A percentile compares a stretch with the other conserved stretches of the same genome.
Evolutionary conservation across 2,329 filamentous ascomycete species (phyloP).

Genomic region (Penicillium concentricum): DNA sequence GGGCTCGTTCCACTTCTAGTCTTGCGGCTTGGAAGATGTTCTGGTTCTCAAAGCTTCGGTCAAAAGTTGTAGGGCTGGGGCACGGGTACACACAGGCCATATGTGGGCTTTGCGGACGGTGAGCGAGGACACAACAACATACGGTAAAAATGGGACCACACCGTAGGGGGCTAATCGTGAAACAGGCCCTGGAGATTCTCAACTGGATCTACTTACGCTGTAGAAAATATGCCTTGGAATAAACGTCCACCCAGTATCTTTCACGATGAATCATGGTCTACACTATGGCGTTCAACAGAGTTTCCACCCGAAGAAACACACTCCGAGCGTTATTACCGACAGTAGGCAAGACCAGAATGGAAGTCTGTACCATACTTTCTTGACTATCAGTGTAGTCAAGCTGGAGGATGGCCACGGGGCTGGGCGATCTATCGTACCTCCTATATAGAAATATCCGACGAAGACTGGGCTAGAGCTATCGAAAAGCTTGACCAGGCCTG

Average conservation of each 20-base stretch:
- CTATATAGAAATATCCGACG: background rate
- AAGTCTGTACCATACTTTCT: background rate
- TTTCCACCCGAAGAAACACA: background rate
- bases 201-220: background rate
- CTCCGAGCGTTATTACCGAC: background rate
- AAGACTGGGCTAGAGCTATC: slow-evolving; percentile 2
- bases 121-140: no score
- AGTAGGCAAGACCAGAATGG: background rate
- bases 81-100: no score
- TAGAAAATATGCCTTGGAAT: background rate
- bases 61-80: no score
- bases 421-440: slow-evolving; percentile 1
- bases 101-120: no score
- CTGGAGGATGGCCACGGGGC: background rate
- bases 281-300: background rate
- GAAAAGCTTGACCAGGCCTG: slow-evolving; percentile 6
- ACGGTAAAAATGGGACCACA: no score
- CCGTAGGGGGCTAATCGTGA: no score
- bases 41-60: no score
- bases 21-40: no score
- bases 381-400: background rate
- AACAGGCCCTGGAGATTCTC: background rate
- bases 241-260: background rate
- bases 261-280: background rate
- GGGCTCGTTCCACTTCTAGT: no score